Evolutionary conservation across 2,329 filamentous ascomycete species (phyloP), one percentile per base, ranked within the genome.

Genomic region (Stromatinia cepivora): DNA sequence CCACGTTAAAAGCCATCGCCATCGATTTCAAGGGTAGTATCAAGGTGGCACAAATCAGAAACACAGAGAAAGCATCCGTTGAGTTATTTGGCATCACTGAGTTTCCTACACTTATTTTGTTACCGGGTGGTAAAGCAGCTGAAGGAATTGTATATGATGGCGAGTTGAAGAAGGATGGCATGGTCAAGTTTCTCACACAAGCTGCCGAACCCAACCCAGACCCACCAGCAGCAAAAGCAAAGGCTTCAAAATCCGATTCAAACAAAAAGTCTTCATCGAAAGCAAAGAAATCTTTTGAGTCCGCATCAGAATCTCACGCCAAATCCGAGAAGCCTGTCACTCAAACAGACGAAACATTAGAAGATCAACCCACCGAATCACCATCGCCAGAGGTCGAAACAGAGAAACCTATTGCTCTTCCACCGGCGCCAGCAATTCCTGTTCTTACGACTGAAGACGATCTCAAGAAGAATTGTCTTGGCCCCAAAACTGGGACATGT

Each of bases 1-100:
- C 93, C 15, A 84, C 97, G 34, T 82, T 97, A 73, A 92, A 91
- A 79, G 90, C 93, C 71, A 80, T 98, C 67, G 94, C 95, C 9
- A 93, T 97, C 75, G 95, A 98, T 78, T 99, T 94, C 80, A 84
- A 95, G 36, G 93, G 90, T 48, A 87, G 88, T 69, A 88, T 98
- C 72, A 85, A 86, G 4, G 84, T 99, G 48, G 94, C 88, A 11
- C 94, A 98, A 80, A 86, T 97, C 68, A 88, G 93, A 69, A 85
- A 77, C 63, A 76, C 73, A 13, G 86, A 97, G 80, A 85, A 85
- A 66, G 86, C 84, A 53, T 85, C 90, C 0, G 87, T 92, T 5
- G 86, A 91, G 70, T 86, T 87, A 69, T 98, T 94, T 77, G 90
- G 88, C 53, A 84, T 99, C 71, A 83, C 85, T 22, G 88, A 90